Base-by-base conservation (phyloP, 2,329 filamentous ascomycete species). In the Scortechinia acanthostroma region DNA sequence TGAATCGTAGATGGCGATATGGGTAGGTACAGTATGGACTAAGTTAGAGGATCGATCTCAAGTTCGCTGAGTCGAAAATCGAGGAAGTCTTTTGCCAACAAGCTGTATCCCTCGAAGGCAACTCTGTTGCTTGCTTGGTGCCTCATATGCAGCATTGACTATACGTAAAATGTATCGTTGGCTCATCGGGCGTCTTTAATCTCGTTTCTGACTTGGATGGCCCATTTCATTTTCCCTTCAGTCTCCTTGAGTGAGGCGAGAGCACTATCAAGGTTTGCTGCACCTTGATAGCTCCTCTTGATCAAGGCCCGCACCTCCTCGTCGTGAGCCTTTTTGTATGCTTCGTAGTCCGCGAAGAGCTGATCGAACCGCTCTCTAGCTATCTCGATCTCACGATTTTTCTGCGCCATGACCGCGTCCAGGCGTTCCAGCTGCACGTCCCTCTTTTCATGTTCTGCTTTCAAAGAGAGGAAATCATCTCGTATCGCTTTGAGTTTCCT, bases 141-240 rank as follows among this genome's bases (percentile, higher is more conserved):
- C n/a, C n/a, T n/a, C n/a, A n/a, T n/a, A n/a, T n/a, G n/a, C n/a
- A n/a, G n/a, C n/a, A n/a, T n/a, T n/a, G n/a, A n/a, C n/a, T n/a
- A n/a, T n/a, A n/a, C n/a, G n/a, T n/a, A n/a, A n/a, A n/a, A n/a
- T n/a, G n/a, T n/a, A n/a, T n/a, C n/a, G n/a, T n/a, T n/a, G n/a
- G n/a, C n/a, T n/a, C n/a, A n/a, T n/a, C n/a, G n/a, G n/a, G n/a
- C n/a, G n/a, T 52, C 55, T 45, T 53, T 55, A 45, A 64, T 52
- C 43, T 63, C 52, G 23, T 54, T 52, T 46, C 66, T 63, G 45
- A 71, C 54, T 25, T 63, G 66, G 43, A 71, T 64, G n/a, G 62
- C 62, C 67, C 69, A 72, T 51, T 59, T 68, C 69, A 73, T 71
- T 49, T 65, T 55, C 2, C 58, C 66, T 45, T 65, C 60, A 1